Evolutionary conservation across 306 rosid species (phyloP), one percentile per base, ranked within the genome.

Genomic region (Crotalaria pallida): DNA sequence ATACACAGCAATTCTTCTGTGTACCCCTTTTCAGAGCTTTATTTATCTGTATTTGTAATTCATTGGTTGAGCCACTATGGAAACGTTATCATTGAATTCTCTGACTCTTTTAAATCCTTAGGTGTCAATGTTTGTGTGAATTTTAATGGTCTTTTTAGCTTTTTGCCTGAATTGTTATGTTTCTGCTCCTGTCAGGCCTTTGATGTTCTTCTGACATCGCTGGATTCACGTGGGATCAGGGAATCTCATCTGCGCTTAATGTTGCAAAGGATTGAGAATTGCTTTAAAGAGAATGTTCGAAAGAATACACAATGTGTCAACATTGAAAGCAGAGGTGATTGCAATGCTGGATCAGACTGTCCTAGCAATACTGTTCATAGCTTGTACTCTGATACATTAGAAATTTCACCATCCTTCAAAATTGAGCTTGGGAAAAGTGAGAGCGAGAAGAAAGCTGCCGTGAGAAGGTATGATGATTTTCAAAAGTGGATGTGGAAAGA

Each of bases 401-500:
- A 80, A 71, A 80, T 81, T 44, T 91, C 99, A 17, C 80, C 87
- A 52, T 88, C 99, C 59, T 91, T 95, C 79, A 81, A 82, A 77
- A 78, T 95, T 73, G 96, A 95, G 77, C 89, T 95, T 44, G 88
- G 89, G 65, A 83, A 84, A 82, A 87, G 70, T 79, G 96, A 91
- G 43, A 72, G 73, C 15, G 97, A 95, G 85, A 95, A 83, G 84
- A 83, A 75, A 71, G 85, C 88, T 77, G 84, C 96, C 67, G 59
- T 84, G 82, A 84, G 71, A 82, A 87, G 92, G 77, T 95, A 86
- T 82, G 90, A 84, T 71, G 97, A 95, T 79, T 88, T 91, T 79
- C 96, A 91, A 48, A 89, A 86, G 86, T 91, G 99, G 99, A 70
- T 83, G 80, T 89, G 90, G 95, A 87, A 87, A 68, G 97, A 91